Evolutionary conservation across 208 protist species (phyloP), one percentile per base, ranked within the genome.

Genomic region (Leishmania major): DNA sequence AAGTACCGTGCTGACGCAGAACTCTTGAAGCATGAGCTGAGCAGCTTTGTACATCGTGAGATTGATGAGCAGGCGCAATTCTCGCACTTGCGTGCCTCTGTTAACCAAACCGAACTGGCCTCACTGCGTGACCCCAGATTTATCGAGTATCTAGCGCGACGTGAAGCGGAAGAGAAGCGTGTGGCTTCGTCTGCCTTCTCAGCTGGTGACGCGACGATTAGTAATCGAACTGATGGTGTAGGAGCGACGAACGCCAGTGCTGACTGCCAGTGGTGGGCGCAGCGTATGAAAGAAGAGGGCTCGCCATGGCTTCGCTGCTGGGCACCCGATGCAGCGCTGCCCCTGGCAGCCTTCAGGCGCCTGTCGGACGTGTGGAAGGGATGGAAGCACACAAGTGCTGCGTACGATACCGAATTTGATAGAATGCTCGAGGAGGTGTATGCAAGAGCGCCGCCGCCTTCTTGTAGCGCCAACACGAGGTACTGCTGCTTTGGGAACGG

Each of bases 401-500:
- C 82, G 2, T 57, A 78, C n/a, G 67, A 75, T 22, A 77, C 53
- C 1, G 57, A 59, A 10, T 73, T 85, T 51, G 10, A 31, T 2
- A 71, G 43, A 15, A 49, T 81, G 17, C 35, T 77, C 1, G 62
- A 72, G 25, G 28, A 31, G 8, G 71, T 85, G 10, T 81, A 81
- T 31, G 4, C 67, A 8, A 35, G 13, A 25, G 25, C 6, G 1
- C 31, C 28, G 1, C 8, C 53, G 5, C 8, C 74, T 37, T 19
- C 74, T 37, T 15, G 51, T 7, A 13, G 35, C n/a, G 3, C 15
- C n/a, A 1, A 17, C 45, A 28, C 40, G 51, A 31, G 17, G 51
- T 72, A 70, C 53, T 45, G 45, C 53, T 85, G 82, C 72, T 85
- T 85, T 51, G 77, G 77, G 22, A 85, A 85, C 62, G 82, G 82